Evolutionary conservation across 176 grass and related monocot species (phyloP), one percentile per base, ranked within the genome.

Genomic region (Aegilops umbellulata): DNA sequence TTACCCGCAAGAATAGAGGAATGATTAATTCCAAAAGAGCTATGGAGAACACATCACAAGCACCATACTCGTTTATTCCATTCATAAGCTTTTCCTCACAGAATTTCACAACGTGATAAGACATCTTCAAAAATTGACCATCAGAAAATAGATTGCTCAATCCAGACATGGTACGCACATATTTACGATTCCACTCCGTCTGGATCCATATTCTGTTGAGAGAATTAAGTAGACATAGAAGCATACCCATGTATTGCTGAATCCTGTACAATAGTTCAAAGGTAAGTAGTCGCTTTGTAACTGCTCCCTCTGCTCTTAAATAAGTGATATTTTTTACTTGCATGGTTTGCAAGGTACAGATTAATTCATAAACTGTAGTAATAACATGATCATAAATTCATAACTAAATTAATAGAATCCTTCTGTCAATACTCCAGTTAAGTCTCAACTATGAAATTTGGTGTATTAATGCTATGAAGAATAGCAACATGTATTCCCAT

Each of bases 1-100:
- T 87, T 86, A 92, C 91, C 79, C 66, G 78, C 80, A 93, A 83
- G 29, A 90, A 87, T 34, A 89, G 82, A 60, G 92, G 88, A 64
- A 93, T 74, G 32, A 83, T 88, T 89, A 86, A 93, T 60, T 86
- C 71, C 38, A 93, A 73, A 90, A 83, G 88, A 34, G 86, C 77
- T 38, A 86, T 63, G 69, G 88, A 67, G 85, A 88, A 86, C 27
- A 84, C 66, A 78, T 82, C 76, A 88, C 69, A 76, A 20, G 22
- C 70, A 46, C 23, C 38, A 25, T 3, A 3, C 35, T 72, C 69
- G 0, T 25, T 14, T 39, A 25, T 25, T 44, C 69, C 41, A 17
- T 2, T 42, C 70, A 13, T 46, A 25, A 74, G 70, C 36, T 26
- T 42, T 74, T 74, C 70, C 6, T 74, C 70, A 25, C n/a, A 74